Evolutionary conservation across 805 yeast genomes (phyloP).

Genomic region (Helenozyma baotianmanensis): DNA sequence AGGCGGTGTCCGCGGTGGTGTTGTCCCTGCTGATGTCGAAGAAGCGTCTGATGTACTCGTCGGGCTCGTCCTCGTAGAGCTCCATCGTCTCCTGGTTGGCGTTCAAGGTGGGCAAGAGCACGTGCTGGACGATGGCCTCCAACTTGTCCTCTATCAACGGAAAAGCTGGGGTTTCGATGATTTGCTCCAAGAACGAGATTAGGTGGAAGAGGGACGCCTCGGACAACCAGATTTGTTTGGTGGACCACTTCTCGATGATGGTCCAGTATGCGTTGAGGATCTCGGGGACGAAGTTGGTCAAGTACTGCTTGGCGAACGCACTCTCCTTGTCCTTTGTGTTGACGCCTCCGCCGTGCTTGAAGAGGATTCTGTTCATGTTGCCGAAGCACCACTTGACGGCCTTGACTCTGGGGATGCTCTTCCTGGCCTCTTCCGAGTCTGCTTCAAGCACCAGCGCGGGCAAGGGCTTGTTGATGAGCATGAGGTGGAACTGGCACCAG

Average conservation of each 20-base stretch:
- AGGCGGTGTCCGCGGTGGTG: conserved; percentile 47
- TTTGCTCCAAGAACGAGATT: conserved; percentile 41
- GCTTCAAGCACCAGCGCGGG: conserved; percentile 31
- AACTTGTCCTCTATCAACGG: conserved; percentile 32
- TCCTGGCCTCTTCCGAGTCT: conserved; percentile 25
- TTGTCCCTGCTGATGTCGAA: conserved; percentile 45
- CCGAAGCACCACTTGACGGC: conserved; percentile 44
- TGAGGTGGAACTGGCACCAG: conserved; percentile 39
- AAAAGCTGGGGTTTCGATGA: conserved; percentile 38
- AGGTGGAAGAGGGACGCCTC: conserved; percentile 38
- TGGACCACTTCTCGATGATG: conserved; percentile 39
- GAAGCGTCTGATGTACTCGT: conserved; percentile 40
- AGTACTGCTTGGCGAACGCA: conserved; percentile 28
- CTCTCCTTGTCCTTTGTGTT: conserved; percentile 27
- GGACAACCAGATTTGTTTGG: conserved; percentile 34
- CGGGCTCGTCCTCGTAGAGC: conserved; percentile 43
- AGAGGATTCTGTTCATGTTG: conserved; percentile 36
- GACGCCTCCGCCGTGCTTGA: conserved; percentile 42
- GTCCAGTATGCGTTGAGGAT: conserved; percentile 40
- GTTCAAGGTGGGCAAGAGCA: conserved; percentile 37
- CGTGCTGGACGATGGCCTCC: conserved; percentile 38
- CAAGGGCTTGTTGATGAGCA: conserved; percentile 36
- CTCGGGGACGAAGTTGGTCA: conserved; percentile 38
- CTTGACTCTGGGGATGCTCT: conserved; percentile 39
- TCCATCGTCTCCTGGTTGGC: conserved; percentile 37